Evolutionary conservation across 1,284 basidiomycete species (phyloP), one percentile per base, ranked within the genome.

Genomic region (Ganoderma lucidum): DNA sequence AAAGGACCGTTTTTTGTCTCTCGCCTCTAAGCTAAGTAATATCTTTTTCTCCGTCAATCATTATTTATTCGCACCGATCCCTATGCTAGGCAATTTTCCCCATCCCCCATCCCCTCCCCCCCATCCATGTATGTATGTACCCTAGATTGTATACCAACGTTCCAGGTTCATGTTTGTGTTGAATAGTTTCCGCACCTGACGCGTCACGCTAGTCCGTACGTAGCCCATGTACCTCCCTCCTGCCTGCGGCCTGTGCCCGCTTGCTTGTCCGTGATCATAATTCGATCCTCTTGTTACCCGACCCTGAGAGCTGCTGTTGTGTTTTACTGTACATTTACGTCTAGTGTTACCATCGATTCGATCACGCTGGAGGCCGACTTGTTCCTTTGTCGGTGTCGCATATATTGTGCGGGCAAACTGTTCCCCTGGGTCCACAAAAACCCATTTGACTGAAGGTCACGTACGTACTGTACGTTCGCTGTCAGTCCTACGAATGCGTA

Each of bases 71-170:
- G 56, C 56, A 59, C 56, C 32, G 32, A 32, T 59, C 35, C 61
- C 28, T 62, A 39, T 8, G 61, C 61, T 62, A 39, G 32, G 61
- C 61, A 32, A 48, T 44, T 42, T 28, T 35, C 61, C 17, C 51
- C 37, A 51, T 53, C 44, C 15, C 63, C 45, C 23, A 23, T 23
- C 45, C n/a, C 6, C 0, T 19, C n/a, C 45, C 19, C 45, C 45
- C 55, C 55, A 44, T 59, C 53, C 41, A 23, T 14, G 30, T 65
- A 58, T 59, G 41, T 65, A 45, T 59, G 64, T 65, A 65, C 56
- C 64, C 55, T 65, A 65, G 64, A 65, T 44, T 45, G 58, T 65
- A 59, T 59, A 65, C 55, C 37, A 51, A 51, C 41, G 32, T 59
- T 56, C 53, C 53, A 17, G 53, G 53, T 56, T 59, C 51, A 55